These are phyloP conservation scores for Pseudomonodictys pantanalensis DNA, from an alignment of 495 filamentous ascomycete genomes.

Conservation along the genomic window DNA sequence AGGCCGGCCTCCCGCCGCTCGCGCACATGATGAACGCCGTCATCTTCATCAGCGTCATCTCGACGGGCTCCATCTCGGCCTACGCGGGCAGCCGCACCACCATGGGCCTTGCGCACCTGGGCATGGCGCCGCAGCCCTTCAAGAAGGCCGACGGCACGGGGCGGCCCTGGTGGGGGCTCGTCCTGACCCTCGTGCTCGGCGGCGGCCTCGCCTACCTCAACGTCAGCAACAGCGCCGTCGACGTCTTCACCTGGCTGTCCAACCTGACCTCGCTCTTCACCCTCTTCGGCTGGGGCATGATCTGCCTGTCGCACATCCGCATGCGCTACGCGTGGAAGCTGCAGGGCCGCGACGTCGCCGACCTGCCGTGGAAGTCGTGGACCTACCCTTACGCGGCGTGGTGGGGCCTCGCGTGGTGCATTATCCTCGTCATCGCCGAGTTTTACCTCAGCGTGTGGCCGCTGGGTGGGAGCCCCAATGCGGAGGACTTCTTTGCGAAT, in stretches of 20 bases:
- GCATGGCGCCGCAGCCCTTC: slow-evolving; percentile 30
- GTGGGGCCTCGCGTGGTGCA: slow-evolving; percentile 35
- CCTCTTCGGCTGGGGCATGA: slow-evolving; percentile 37
- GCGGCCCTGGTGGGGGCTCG: slow-evolving; percentile 32
- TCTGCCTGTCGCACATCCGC: slow-evolving; percentile 37
- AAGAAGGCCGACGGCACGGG: slow-evolving; percentile 26
- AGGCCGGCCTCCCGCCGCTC: slow-evolving; percentile 28
- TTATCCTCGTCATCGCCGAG: slow-evolving; percentile 31
- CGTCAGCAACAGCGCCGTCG: slow-evolving; percentile 22
- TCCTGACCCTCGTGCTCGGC: slow-evolving; percentile 25
- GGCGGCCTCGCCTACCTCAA: slow-evolving; percentile 37
- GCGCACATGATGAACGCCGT: slow-evolving; percentile 37
- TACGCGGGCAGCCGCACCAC: slow-evolving; percentile 27
- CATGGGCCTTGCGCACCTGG: slow-evolving; percentile 33
- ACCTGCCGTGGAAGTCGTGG: slow-evolving; percentile 37
- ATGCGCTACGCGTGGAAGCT: slow-evolving; percentile 34
- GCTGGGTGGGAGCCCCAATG: slow-evolving; percentile 7
- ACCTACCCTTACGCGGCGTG: slow-evolving; percentile 33
- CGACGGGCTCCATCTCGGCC: slow-evolving; percentile 26
- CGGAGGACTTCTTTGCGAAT: slow-evolving; percentile 33
- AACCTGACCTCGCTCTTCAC: slow-evolving; percentile 35
- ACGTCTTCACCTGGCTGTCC: slow-evolving; percentile 34
- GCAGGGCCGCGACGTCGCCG: slow-evolving; percentile 22
- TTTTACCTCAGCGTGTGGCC: slow-evolving; percentile 37
- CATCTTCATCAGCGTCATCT: slow-evolving; percentile 35